Evolutionary conservation across 2,329 filamentous ascomycete species (phyloP).

Genomic region (Pseudovirgaria hyperparasitica): DNA sequence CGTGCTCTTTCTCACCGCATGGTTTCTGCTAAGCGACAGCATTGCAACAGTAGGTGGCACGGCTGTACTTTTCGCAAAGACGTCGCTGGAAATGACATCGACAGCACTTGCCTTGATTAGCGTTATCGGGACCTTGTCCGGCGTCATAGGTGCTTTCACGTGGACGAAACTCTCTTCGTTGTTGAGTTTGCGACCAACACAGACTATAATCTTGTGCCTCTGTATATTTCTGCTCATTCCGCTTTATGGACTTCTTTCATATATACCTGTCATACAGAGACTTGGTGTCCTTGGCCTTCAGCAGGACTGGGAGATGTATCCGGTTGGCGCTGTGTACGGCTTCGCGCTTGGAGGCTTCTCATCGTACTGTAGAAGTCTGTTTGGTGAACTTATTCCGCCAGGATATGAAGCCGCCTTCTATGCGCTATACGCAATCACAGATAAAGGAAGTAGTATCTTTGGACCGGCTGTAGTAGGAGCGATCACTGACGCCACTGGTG

Average conservation of each 20-base stretch:
- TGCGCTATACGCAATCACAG: slow-evolving; percentile 90
- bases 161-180: slow-evolving; percentile 70
- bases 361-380: slow-evolving; percentile 83
- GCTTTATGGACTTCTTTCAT: slow-evolving; percentile 78
- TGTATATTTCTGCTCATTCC: slow-evolving; percentile 85
- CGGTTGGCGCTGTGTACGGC: slow-evolving; percentile 78
- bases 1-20: slow-evolving; percentile 68
- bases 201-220: slow-evolving; percentile 89
- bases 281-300: slow-evolving; percentile 78
- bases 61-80: slow-evolving; percentile 92
- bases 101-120: slow-evolving; percentile 86
- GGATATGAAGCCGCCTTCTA: slow-evolving; percentile 95
- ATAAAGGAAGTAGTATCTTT: slow-evolving; percentile 90
- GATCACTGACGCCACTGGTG: slow-evolving; percentile 61
- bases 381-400: slow-evolving; percentile 84
- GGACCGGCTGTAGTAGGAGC: slow-evolving; percentile 86
- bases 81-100: slow-evolving; percentile 76
- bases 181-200: slow-evolving; percentile 60
- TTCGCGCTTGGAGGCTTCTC: slow-evolving; percentile 88
- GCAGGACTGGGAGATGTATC: slow-evolving; percentile 94
- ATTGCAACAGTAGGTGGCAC: slow-evolving; percentile 92
- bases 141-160: slow-evolving; percentile 76
- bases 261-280: slow-evolving; percentile 63
- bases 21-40: slow-evolving; percentile 90
- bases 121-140: slow-evolving; percentile 74